phyloP scores from a whole-genome alignment of 116 monocot species.

The Trichopus zeylanicus region DNA sequence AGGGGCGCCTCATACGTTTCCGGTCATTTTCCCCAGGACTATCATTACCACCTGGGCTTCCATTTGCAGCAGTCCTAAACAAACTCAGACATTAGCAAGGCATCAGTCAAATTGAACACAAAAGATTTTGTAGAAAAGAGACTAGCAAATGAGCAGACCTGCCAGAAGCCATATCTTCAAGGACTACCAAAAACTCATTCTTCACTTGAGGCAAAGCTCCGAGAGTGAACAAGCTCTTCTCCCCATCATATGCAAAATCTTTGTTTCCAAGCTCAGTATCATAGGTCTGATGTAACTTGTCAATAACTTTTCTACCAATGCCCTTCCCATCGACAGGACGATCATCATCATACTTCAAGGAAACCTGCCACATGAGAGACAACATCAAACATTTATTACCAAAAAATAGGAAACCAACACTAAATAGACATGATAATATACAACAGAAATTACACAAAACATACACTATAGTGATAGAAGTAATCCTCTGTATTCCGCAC shows the following conservation, averaged over 20 bases:
- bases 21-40: conserved; percentile 53
- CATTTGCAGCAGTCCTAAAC: conserved; percentile 23
- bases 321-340: conserved; percentile 69
- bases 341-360: conserved; percentile 86
- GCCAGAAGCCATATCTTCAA: conserved; percentile 54
- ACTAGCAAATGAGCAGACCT: conserved; percentile 21
- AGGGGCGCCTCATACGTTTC: conserved; percentile 49
- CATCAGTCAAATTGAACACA: not conserved
- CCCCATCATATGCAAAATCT: conserved; percentile 95
- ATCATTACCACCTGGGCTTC: conserved; percentile 53
- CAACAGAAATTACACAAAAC: not conserved
- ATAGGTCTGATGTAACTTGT: conserved; percentile 78
- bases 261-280: conserved; percentile 61
- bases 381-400: not conserved
- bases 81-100: not conserved
- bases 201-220: conserved; percentile 75
- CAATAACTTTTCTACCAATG: conserved; percentile 70
- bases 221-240: conserved; percentile 78
- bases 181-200: conserved; percentile 67
- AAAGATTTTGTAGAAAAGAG: not conserved
- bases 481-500: conserved; percentile 37
- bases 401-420: no score
- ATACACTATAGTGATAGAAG: conserved; percentile 90
- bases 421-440: not conserved
- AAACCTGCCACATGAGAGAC: conserved; percentile 32